Evolutionary conservation across 1,139 yeast species (phyloP), one percentile per base, ranked within the genome.

Genomic region (Suhomyces yuchorum): DNA sequence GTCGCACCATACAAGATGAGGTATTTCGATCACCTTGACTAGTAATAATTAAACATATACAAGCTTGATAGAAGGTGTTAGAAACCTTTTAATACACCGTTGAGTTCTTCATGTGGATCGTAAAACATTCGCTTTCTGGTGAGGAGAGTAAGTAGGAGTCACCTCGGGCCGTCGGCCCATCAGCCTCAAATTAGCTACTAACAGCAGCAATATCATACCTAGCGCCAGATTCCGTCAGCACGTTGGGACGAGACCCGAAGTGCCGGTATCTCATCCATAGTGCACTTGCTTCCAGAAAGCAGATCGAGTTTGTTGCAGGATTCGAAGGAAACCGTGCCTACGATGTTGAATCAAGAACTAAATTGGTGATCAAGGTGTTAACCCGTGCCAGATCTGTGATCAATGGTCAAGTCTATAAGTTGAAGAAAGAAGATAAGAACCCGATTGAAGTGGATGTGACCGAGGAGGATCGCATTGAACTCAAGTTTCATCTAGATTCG

Each of bases 361-460:
- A 61, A 12, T 49, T 71, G 12, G 28, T 24, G 1, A 46, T 72
- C 11, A 52, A 54, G 6, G 56, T 72, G 8, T 55, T 62, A n/a
- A 63, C 75, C 3, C 57, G 68, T 36, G 75, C 75, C 1, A 58
- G 63, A 35, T 62, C 73, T 0, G 55, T 49, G 7, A 62, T 73
- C 33, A 70, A 71, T 55, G 71, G 67, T 1, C 50, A 53, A 1
- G 55, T 56, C 11, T 59, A 58, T 46, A 65, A 64, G 39, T 52
- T 70, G 11, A 48, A 56, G 22, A 60, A 63, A 43, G 50, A 57
- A 2, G 59, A 57, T 23, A 44, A 44, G 14, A 46, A 46, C 6
- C 61, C 68, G 2, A 52, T 56, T 23, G 50, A 46, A 15, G 37
- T 58, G 19, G 63, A 56, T 9, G 59, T 60, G 32, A 58, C 61